Base-by-base conservation (phyloP, 805 yeast species). In the Pichia paraexigua region DNA sequence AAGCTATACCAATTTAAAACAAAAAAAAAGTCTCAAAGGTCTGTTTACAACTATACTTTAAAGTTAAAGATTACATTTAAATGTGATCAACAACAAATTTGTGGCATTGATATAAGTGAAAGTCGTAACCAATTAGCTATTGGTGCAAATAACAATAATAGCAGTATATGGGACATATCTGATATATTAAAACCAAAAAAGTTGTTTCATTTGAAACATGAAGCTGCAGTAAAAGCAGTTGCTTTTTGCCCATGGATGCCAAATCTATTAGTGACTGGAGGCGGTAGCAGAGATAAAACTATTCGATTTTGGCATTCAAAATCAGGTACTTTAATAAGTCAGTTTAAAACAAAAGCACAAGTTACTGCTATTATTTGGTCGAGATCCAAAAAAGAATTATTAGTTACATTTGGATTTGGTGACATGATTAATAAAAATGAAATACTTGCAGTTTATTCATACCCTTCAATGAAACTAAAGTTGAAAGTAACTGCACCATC, bases 171-270 rank as follows among this genome's bases (percentile, higher is more conserved):
- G 96, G 80, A 85, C 57, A 74, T 86, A 21, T 48, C 69, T 2
- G 62, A 72, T 49, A 52, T 68, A 5, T 43, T 54, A 5, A 50
- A 62, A 0, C 85, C 92, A 11, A 60, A 50, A 22, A 58, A 78
- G 46, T 66, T 69, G 53, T 79, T 74, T 61, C 63, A 66, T 11
- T 69, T 90, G 48, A 78, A 75, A 1, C 97, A 91, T 60, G 69
- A 72, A 2, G 95, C 96, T 1, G 97, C 97, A 0, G 91, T 91
- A 0, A 90, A 90, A 59, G 97, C 96, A 0, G 71, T 91, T 44
- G 85, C 92, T 4, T 91, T 79, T 60, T 91, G 97, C 63, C 97
- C 97, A 0, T 90, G 97, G 97, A 76, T 88, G 20, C 80, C 80
- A 15, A 75, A 85, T 2, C 67, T 91, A 10, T 64, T 91, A 37